phyloP scores from a whole-genome alignment of 371 early-diverging fungal species.

The Phascolomyces articulosus region DNA sequence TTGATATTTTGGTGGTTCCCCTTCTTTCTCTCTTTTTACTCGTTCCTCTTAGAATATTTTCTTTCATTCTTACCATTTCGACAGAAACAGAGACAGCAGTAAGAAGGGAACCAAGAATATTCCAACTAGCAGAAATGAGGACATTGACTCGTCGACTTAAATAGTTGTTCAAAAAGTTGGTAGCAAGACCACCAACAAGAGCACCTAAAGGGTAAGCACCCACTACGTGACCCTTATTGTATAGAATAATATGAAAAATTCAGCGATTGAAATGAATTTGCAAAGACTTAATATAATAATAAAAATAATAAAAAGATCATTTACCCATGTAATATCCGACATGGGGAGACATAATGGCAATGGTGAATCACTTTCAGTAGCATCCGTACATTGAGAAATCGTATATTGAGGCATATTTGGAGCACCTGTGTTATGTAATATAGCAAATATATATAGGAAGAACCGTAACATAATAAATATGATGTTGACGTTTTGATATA shows the following conservation, averaged over 20 bases:
- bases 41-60: no score
- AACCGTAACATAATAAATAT: no score
- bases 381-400: slow-evolving; percentile 41
- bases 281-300: background rate
- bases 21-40: background rate
- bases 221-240: slow-evolving; percentile 43
- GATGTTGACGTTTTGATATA: no score
- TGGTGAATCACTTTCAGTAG: slow-evolving; percentile 16
- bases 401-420: slow-evolving; percentile 49
- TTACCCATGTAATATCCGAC: slow-evolving; percentile 34
- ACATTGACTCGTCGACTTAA: slow-evolving; percentile 46
- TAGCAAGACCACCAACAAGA: slow-evolving; percentile 44
- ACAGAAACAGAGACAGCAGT: slow-evolving; percentile 39
- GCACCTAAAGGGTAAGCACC: slow-evolving; percentile 52
- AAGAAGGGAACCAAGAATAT: slow-evolving; percentile 39
- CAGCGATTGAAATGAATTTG: background rate
- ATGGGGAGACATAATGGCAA: slow-evolving; percentile 51
- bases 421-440: slow-evolving; percentile 27
- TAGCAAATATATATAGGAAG: no score
- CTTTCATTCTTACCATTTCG: slow-evolving; percentile 42
- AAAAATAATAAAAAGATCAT: background rate
- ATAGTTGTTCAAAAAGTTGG: slow-evolving; percentile 39
- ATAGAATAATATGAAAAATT: background rate
- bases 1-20: background rate
- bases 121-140: slow-evolving; percentile 36